Base-by-base conservation (phyloP, 805 yeast genomes). In the Alloascoidea hylecoeti region DNA sequence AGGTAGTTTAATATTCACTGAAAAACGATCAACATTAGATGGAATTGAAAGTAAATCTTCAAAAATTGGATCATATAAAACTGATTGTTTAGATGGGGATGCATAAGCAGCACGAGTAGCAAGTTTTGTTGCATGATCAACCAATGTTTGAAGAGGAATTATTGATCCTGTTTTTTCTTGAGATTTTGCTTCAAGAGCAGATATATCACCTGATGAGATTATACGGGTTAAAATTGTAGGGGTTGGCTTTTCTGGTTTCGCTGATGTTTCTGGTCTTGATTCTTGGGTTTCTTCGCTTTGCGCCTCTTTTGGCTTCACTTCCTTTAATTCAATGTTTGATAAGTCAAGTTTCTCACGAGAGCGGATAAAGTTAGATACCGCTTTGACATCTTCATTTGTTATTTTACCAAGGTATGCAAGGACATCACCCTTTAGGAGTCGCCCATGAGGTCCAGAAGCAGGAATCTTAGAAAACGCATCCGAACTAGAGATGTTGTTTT, bases 381-480 rank as follows among this genome's bases (percentile, higher is more conserved):
- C 54, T 15, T 57, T 49, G 16, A 75, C 74, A 4, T 78, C 59
- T 5, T 70, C 75, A 30, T 61, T 49, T 6, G 83, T 58, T 39
- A 88, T 80, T 43, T 70, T 58, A 18, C 97, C 96, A 38, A 88
- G 51, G 52, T 72, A 75, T 0, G 94, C 92, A 46, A 88, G 66
- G 1, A 88, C 89, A 56, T 89, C 98, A 44, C 97, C 97, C 60
- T 81, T 83, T 45, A 89, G 66, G 33, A 89, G 55, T 50, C 95
- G 70, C 5, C 97, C 97, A 40, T 76, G 69, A 18, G 94, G 94
- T 15, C 97, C 98, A 1, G 94, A 68, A 4, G 96, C 94, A 33
- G 71, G 63, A 49, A 89, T 83, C 44, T 78, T 74, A 5, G 62
- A 49, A 15, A 81, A 43, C 2, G 95, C 96, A 17, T 80, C 89